Evolutionary conservation across 169 alveolate genomes (phyloP), one percentile per base, ranked within the genome.

Genomic region (Cryptosporidium andersoni): DNA sequence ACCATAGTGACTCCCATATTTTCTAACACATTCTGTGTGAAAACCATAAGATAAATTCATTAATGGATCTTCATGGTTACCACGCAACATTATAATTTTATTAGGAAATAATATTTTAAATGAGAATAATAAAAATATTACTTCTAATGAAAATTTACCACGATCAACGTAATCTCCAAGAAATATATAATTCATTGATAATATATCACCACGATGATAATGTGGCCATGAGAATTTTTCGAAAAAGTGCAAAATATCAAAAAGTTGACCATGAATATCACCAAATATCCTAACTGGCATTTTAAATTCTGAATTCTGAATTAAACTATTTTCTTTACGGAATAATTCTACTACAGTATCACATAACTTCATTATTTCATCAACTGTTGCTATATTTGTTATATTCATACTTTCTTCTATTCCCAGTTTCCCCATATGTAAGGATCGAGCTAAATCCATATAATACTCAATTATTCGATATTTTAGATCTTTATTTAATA

Each of bases 141-240:
- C 93, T 65, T 92, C 95, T 2, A 91, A 80, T 7, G 94, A 92
- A 65, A 89, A 92, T 25, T 81, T 66, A 1, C 95, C 95, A 63
- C 92, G 80, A 63, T 91, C 95, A n/a, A 92, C 94, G 80, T 89
- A 92, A 80, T 92, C 95, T 7, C 95, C 95, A 65, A 95, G 80
- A 82, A 94, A 95, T 43, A 94, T 66, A 80, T 95, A 95, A 64
- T 94, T 95, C 51, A 96, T 92, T 66, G 94, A 88, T 4, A 96
- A 95, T 3, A 93, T 90, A 36, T 93, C 95, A 9, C 98, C 98
- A 37, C 96, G 56, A 6, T 81, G 85, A 40, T 48, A 74, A 36
- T 82, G 88, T 1, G 90, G 90, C 90, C 90, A 82, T 14, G 88
- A 74, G 66, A 82, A 90, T 55, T 80, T 64, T 66, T 81, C 88